These are phyloP conservation scores for Chrysanthemum lavandulifolium DNA, from an alignment of 129 eudicot genomes.

Conservation along the genomic window DNA sequence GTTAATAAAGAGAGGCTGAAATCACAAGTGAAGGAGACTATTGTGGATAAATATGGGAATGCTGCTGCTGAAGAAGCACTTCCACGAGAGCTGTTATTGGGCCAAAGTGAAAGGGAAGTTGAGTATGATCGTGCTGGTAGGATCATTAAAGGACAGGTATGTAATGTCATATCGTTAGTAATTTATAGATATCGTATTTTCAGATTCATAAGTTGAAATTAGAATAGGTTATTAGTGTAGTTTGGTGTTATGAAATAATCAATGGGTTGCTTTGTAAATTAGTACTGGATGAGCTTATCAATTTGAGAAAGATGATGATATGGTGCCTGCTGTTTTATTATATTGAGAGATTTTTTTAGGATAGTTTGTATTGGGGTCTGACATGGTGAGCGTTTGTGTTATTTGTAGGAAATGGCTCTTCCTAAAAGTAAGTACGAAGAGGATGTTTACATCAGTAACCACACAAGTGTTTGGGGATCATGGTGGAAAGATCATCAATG, in stretches of 20 bases:
- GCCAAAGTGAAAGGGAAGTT: conserved; percentile 89
- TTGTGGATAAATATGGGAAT: conserved; percentile 87
- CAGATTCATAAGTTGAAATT: no score
- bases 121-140: conserved; percentile 99
- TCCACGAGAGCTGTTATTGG: conserved; percentile 76
- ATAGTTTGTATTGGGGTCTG: no score
- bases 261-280: no score
- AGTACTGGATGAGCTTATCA: no score
- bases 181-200: no score
- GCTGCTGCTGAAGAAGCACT: conserved; percentile 73
- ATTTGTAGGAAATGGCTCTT: conserved; percentile 62
- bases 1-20: conserved; percentile 78
- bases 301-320: no score
- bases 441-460: conserved; percentile 73
- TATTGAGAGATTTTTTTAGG: no score
- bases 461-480: conserved; percentile 81
- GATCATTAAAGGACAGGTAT: conserved; percentile 57
- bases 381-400: no score
- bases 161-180: no score
- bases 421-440: conserved; percentile 95
- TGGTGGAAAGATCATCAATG: conserved; percentile 94
- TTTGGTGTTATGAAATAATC: no score
- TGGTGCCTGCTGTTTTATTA: no score
- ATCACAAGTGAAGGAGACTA: conserved; percentile 66
- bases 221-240: no score